Evolutionary conservation across 495 filamentous ascomycete genomes (phyloP), one percentile per base, ranked within the genome.

Genomic region (Cercophora scortea): DNA sequence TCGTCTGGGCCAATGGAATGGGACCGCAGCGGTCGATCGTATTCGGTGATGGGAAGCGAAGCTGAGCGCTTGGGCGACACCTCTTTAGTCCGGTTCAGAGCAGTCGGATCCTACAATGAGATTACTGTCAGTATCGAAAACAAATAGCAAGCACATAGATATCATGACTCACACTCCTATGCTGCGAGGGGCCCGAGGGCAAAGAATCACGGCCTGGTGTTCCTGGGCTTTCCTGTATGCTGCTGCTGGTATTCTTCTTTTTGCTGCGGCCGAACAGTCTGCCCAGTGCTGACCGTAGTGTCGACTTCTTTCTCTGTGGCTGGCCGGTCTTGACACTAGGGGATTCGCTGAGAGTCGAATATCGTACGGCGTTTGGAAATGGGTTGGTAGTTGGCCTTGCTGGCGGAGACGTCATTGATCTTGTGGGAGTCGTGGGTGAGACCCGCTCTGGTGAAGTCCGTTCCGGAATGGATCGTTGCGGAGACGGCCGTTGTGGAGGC

Each of bases 41-140:
- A 74, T 60, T 81, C 77, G 45, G 71, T 79, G 51, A 81, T 68
- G 25, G 78, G 77, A 9, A 78, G 52, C 4, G 78, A 79, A 2
- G 66, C 71, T 3, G 77, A 78, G 35, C 76, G 73, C 52, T 77
- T 71, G 6, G 71, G 61, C 10, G 69, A 68, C 46, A 32, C 56
- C 45, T 70, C 61, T 13, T 59, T 64, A 8, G 58, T 44, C 42
- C 63, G 62, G 34, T 56, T 62, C 9, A 73, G 55, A n/a, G 70
- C 66, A 13, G 62, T 61, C 2, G 71, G 69, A 49, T 77, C 76
- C 78, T 81, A 45, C 8, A 5, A 8, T 47, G 46, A 15, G n/a
- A 49, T 32, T 32, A 19, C 2, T 33, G 50, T 71, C 40, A 67
- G 59, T 49, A 36, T 47, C 25, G 18, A 12, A 36, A 33, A n/a